Evolutionary conservation across 2,329 filamentous ascomycete genomes (phyloP), one percentile per base, ranked within the genome.

Genomic region (Monilinia aucupariae): DNA sequence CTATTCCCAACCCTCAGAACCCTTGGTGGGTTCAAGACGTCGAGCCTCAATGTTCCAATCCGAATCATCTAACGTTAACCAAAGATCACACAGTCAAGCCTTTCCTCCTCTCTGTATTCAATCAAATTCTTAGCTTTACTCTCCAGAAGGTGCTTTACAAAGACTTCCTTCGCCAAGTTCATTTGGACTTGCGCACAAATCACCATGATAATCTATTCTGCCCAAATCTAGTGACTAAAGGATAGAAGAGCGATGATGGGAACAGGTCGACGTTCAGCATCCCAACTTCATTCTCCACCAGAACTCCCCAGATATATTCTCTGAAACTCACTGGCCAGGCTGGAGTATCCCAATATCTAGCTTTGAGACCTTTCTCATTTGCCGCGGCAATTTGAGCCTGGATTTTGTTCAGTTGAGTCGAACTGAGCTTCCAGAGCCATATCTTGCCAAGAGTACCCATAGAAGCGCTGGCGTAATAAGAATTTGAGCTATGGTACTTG

Each of bases 291-390:
- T 74, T 70, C 9, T 71, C 66, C 41, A 76, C 69, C 50, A 80
- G 64, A 20, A 75, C 68, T 53, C 71, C 67, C 78, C 78, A 80
- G 20, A 80, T 71, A 51, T 72, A 69, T 63, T 77, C 75, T 53
- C 76, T 70, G 48, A 72, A 66, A 17, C 68, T 69, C 2, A 74
- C 67, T 7, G 78, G 77, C 76, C 76, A 78, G 10, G 55, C 68
- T 0, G 78, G 78, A 7, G 75, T 74, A 22, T 76, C 75, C 78
- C 78, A 80, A 64, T 77, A 79, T 56, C 78, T 66, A 5, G 74
- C 74, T 61, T 73, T 71, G 53, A 80, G 65, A 0, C 77, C 76
- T 17, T 73, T 68, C 8, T 67, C 67, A 39, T 75, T 73, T 10
- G 76, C 78, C 12, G 64, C 66, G 2, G 67, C 64, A 6, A 73